phyloP scores from a whole-genome alignment of 305 asterid species.

The Fraxinus platypoda region DNA sequence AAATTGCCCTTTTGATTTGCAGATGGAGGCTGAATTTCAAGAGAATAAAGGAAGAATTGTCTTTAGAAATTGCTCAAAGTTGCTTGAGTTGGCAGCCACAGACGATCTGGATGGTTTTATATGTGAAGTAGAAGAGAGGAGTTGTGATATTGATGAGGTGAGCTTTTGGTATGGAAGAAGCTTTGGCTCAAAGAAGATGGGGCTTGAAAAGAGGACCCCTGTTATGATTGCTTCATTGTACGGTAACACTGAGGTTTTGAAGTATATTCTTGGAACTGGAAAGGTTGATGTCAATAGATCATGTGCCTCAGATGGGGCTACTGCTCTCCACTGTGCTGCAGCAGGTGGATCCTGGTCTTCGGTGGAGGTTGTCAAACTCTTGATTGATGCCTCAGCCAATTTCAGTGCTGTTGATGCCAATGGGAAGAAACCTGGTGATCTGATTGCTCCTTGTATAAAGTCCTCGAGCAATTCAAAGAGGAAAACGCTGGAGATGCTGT shows the following conservation, averaged over 20 bases:
- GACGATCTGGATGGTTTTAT: conserved; percentile 44
- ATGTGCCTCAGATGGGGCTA: conserved; percentile 63
- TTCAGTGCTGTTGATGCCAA: conserved; percentile 35
- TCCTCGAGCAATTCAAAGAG: conserved; percentile 28
- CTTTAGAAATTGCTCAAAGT: conserved; percentile 44
- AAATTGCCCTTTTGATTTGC: conserved; percentile 29
- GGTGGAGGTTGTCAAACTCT: conserved; percentile 43
- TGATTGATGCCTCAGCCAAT: conserved; percentile 47
- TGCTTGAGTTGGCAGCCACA: conserved; percentile 55
- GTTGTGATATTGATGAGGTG: conserved; percentile 37
- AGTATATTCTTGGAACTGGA: conserved; percentile 44
- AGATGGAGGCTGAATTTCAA: conserved; percentile 50
- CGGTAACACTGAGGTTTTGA: conserved; percentile 54
- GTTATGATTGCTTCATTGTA: conserved; percentile 61
- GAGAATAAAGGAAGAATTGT: conserved; percentile 23
- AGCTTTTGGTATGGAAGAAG: conserved; percentile 56
- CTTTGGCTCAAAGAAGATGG: conserved; percentile 61
- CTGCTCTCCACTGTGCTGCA: conserved; percentile 73
- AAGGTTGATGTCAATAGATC: conserved; percentile 60
- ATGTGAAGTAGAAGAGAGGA: conserved; percentile 40
- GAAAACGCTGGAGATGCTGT: conserved; percentile 41
- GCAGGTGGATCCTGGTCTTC: conserved; percentile 62
- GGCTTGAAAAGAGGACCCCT: conserved; percentile 65
- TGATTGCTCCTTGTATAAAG: conserved; percentile 46
- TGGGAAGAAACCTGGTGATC: conserved; percentile 58